Percentiles rank a stretch among this genome's conserved stretches.
Conservation (phyloP, 2,329 filamentous ascomycete species). For the Capronia coronata region DNA sequence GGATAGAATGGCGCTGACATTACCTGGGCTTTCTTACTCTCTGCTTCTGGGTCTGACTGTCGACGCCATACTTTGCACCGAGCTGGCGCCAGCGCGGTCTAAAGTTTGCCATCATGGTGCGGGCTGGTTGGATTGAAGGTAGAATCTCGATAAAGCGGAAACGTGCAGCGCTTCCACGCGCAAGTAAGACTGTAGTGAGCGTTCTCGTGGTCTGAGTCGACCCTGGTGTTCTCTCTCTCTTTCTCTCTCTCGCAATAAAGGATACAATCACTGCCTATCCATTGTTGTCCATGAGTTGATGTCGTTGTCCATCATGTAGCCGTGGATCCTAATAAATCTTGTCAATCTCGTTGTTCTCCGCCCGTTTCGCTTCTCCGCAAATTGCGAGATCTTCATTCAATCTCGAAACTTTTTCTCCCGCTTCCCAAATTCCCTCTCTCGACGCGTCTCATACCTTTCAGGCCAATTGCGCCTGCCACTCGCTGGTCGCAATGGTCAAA, state of each 20-base stretch:
- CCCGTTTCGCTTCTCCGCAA: background rate
- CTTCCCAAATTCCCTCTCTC: slow-evolving; percentile 1
- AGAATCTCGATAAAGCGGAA: background rate
- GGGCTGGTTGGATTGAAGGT: background rate
- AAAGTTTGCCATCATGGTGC: background rate
- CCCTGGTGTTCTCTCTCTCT: too few species aligned
- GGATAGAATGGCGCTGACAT: background rate
- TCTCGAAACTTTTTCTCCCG: slow-evolving; percentile 4
- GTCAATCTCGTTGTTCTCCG: background rate
- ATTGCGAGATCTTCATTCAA: background rate
- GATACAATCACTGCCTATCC: background rate
- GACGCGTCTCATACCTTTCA: slow-evolving; percentile 2
- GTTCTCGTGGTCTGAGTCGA: too few species aligned
- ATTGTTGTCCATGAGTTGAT: too few species aligned
- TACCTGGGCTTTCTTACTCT: too few species aligned
- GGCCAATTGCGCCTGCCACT: background rate
- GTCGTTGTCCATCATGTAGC: too few species aligned
- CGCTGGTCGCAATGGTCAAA: slow-evolving; percentile 23
- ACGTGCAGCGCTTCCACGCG: background rate
- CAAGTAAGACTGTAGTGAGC: background rate
- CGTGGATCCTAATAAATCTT: too few species aligned
- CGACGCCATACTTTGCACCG: too few species aligned
- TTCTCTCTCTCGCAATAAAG: background rate
- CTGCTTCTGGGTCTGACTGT: background rate
- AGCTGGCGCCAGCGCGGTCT: too few species aligned